Conservation (phyloP, 768 basidiomycete species). For the Russula lepida region DNA sequence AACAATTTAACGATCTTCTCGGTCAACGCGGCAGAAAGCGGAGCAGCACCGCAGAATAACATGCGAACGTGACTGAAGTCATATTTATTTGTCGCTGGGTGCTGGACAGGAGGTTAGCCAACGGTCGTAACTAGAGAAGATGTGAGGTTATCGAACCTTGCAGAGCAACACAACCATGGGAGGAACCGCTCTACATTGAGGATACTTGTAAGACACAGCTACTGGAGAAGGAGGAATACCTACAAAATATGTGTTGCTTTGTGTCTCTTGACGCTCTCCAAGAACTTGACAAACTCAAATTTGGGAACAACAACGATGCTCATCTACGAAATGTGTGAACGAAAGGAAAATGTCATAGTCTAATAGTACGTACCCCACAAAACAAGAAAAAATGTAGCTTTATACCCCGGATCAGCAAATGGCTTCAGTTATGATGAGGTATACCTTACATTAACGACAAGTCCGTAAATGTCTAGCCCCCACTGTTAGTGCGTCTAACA, state of each 20-base stretch:
- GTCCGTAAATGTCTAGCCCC: conserved; percentile 39
- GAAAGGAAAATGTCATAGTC: neutral
- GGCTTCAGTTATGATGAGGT: neutral
- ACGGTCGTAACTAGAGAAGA: neutral
- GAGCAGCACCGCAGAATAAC: conserved; percentile 31
- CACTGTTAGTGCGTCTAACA: neutral
- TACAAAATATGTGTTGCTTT: conserved; percentile 30
- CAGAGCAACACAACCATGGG: conserved; percentile 28
- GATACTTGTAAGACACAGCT: neutral
- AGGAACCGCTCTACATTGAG: conserved; percentile 22
- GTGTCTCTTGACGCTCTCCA: conserved; percentile 29
- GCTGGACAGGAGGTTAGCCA: conserved; percentile 14
- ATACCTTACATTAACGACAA: conserved; percentile 21
- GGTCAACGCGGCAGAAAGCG: conserved; percentile 29
- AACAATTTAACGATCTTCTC: conserved; percentile 40
- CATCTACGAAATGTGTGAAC: conserved; percentile 20
- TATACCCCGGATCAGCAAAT: neutral
- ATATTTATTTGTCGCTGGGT: conserved; percentile 27
- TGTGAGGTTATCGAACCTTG: conserved; percentile 22
- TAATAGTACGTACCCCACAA: conserved; percentile 19
- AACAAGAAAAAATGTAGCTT: conserved; percentile 28
- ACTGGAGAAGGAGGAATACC: neutral
- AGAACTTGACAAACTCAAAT: conserved; percentile 28
- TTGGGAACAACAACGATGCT: conserved; percentile 28
- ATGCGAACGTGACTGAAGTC: conserved; percentile 26